Conservation (phyloP, 83 land plant genomes). For the Picea abies region DNA sequence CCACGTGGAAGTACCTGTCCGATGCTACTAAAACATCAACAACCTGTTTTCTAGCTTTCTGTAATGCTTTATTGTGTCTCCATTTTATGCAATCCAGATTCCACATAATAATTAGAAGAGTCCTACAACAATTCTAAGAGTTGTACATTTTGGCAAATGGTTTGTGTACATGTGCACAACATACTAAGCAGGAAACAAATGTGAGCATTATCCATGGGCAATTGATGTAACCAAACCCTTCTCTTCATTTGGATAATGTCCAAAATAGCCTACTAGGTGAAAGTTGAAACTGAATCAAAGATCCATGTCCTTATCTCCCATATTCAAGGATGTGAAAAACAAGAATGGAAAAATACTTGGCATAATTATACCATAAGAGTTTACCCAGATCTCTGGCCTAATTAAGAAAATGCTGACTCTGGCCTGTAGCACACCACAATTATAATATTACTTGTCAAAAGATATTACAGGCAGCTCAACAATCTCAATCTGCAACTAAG, state of each 20-base stretch:
- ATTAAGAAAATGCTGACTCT: neutral
- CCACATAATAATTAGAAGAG: too few relatives aligned
- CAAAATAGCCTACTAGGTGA: neutral
- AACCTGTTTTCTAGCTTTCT: too few relatives aligned
- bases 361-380: neutral
- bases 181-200: neutral
- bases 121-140: neutral
- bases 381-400: neutral
- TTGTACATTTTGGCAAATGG: constrained; percentile 3
- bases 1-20: too few relatives aligned
- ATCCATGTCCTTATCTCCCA: neutral
- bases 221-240: too few relatives aligned
- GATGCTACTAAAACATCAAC: too few relatives aligned
- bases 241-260: constrained; percentile 3
- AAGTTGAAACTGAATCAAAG: neutral
- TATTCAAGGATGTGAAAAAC: neutral
- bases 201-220: neutral
- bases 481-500: constrained; percentile 11
- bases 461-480: neutral
- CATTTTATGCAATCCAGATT: too few relatives aligned
- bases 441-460: neutral
- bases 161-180: neutral
- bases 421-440: neutral
- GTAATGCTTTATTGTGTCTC: too few relatives aligned
- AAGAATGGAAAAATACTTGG: neutral